A percentile compares a stretch with the other conserved stretches of the same genome.
Evolutionary conservation across 495 filamentous ascomycete species (phyloP).

Genomic region (Hypoxylon trugodes): DNA sequence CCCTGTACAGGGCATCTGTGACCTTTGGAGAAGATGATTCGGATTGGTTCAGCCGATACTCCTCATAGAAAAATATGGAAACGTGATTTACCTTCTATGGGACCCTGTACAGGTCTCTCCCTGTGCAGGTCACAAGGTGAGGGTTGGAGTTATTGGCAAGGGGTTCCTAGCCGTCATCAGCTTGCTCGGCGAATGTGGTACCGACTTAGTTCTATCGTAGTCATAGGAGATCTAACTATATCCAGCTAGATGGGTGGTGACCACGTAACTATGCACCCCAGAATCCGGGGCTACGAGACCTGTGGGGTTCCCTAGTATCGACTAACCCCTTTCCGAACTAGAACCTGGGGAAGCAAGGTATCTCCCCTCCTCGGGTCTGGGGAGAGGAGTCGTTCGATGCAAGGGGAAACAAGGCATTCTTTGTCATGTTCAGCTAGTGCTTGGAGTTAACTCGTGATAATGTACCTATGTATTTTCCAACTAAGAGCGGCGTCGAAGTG

Average conservation of each 20-base stretch:
- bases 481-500: no score
- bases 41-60: slow-evolving; percentile 2
- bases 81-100: not conserved
- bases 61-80: slow-evolving; percentile 1
- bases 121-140: slow-evolving; percentile 15
- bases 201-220: not conserved
- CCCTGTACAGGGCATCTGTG: slow-evolving; percentile 13
- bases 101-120: not conserved
- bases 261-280: slow-evolving; percentile 10
- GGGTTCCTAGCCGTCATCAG: not conserved
- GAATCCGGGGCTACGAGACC: not conserved
- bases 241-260: no score
- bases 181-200: not conserved
- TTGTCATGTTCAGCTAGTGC: slow-evolving; percentile 7
- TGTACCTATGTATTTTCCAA: slow-evolving; percentile 7
- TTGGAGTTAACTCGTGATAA: not conserved
- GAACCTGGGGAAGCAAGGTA: slow-evolving; percentile 11
- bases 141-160: slow-evolving; percentile 5
- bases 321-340: slow-evolving; percentile 9
- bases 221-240: not conserved
- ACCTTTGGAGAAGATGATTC: not conserved
- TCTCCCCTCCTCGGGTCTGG: slow-evolving; percentile 5
- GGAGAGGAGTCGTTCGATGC: slow-evolving; percentile 8
- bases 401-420: slow-evolving; percentile 6
- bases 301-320: slow-evolving; percentile 1